Base-by-base conservation (phyloP, 2,329 filamentous ascomycete genomes). In the Penicillium corylophilum region DNA sequence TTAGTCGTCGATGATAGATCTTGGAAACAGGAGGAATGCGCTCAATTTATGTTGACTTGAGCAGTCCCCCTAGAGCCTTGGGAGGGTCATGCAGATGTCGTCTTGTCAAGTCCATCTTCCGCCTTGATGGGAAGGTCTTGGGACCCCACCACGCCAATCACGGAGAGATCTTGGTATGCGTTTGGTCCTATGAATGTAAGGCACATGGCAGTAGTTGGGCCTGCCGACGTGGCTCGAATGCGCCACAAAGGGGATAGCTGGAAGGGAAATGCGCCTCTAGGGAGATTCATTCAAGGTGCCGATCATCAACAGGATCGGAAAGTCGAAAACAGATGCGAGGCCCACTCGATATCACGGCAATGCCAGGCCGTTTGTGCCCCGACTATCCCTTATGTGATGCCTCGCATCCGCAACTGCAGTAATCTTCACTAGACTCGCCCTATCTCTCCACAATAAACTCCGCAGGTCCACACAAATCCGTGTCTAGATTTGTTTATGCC, bases 171-270 rank as follows among this genome's bases (percentile, higher is more conserved):
- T 12, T 31, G 31, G 35, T 38, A 43, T 57, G 53, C 35, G 48
- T 44, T 53, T 50, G 48, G 51, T 47, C 56, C 45, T 60, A 54
- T 56, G 49, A 54, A 63, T 61, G 60, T 60, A 62, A 62, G 59
- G 60, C 49, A 61, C 55, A 63, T 62, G 49, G 53, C 57, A 56
- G 59, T 60, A 61, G 48, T 56, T 44, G n/a, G 46, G 47, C 41
- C 44, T 45, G 20, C 45, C 46, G 54, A 49, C 49, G 48, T 56
- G 46, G 54, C 54, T 50, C 53, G 28, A 38, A 36, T n/a, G n/a
- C 49, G 44, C 54, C 54, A 56, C 42, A 53, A 55, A 41, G 56
- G 51, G 54, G 54, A 59, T 54, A 51, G 39, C 39, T 40, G 22
- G 40, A 47, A 53, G 23, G 44, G 28, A 28, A n/a, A 41, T 49